Evolutionary conservation across 78 protist species (phyloP), one percentile per base, ranked within the genome.

Genomic region (Reticulomyxa filosa): DNA sequence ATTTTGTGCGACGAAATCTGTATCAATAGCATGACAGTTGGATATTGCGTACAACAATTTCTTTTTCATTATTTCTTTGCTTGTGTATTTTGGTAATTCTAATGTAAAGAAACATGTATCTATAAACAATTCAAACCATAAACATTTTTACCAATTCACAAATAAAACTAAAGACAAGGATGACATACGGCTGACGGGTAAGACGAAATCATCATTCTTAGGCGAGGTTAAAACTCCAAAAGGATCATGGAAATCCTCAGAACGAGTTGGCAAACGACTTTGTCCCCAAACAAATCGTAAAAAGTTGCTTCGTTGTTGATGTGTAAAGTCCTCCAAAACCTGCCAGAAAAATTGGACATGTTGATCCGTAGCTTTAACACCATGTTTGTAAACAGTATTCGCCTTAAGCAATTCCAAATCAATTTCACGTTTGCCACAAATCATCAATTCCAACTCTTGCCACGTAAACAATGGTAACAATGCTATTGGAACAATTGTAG

Each of bases 271-370:
- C 10, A 55, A 11, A 10, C 59, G 10, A 29, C 39, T 33, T 8
- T 33, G 8, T 11, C 59, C 59, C 59, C 59, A 55, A 8, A 55
- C 59, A 33, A 55, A 55, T 11, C 30, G 26, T 29, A 55, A 33
- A 33, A 55, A 55, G 39, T 55, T 55, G 39, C 39, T 33, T 22
- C 59, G 59, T 11, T 55, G 39, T 33, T 32, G 26, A 29, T 55
- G 50, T 42, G 17, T 42, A 42, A 42, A 33, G 39, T 55, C 59
- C 34, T 33, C 39, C 59, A 55, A 32, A 33, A 55, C 30, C 10
- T 55, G 32, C 59, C 59, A 55, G 59, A 55, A 55, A 33, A 55
- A 55, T 11, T 55, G 59, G 30, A 55, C 30, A 10, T 55, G 59
- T 22, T 22, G 10, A 10, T 55, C 59, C 10, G 26, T 8, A 11